A percentile compares a stretch with the other conserved stretches of the same genome.
phyloP scores from a whole-genome alignment of 805 yeast species.

The Brettanomyces nanus region DNA sequence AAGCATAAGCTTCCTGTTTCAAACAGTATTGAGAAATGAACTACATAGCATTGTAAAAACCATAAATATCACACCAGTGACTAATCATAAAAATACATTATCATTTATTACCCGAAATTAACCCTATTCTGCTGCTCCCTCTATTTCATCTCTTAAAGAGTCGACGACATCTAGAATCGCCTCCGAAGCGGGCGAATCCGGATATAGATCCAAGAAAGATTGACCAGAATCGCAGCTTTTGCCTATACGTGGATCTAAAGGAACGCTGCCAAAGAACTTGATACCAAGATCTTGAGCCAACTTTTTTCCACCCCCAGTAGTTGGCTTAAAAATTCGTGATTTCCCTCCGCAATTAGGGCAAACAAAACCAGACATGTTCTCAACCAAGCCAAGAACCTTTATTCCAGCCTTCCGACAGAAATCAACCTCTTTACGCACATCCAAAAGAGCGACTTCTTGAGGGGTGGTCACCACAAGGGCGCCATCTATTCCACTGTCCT shows the following conservation, averaged over 20 bases:
- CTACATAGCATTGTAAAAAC: not conserved
- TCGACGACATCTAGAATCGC: slow-evolving; percentile 85
- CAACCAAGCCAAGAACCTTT: slow-evolving; percentile 81
- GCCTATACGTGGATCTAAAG: slow-evolving; percentile 93
- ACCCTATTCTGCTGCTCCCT: slow-evolving; percentile 4
- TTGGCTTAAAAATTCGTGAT: slow-evolving; percentile 83
- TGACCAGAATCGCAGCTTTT: slow-evolving; percentile 80
- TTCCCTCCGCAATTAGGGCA: slow-evolving; percentile 92
- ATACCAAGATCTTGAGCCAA: slow-evolving; percentile 73
- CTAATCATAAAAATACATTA: too few species aligned
- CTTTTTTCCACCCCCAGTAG: slow-evolving; percentile 93
- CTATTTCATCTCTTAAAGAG: slow-evolving; percentile 40
- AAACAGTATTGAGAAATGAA: too few species aligned
- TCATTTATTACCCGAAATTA: not conserved
- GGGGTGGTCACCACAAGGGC: slow-evolving; percentile 95
- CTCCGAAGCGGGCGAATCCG: slow-evolving; percentile 87
- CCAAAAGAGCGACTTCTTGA: slow-evolving; percentile 92
- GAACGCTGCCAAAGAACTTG: slow-evolving; percentile 85
- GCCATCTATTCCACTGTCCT: slow-evolving; percentile 89
- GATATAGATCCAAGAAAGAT: slow-evolving; percentile 71
- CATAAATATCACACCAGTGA: too few species aligned
- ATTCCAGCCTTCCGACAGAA: slow-evolving; percentile 90
- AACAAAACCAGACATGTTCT: slow-evolving; percentile 97
- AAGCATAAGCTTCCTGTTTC: slow-evolving; percentile 24
- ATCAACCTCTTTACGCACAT: slow-evolving; percentile 92